Conservation (phyloP, 257 asterid genomes). For the Fraxinus americana region DNA sequence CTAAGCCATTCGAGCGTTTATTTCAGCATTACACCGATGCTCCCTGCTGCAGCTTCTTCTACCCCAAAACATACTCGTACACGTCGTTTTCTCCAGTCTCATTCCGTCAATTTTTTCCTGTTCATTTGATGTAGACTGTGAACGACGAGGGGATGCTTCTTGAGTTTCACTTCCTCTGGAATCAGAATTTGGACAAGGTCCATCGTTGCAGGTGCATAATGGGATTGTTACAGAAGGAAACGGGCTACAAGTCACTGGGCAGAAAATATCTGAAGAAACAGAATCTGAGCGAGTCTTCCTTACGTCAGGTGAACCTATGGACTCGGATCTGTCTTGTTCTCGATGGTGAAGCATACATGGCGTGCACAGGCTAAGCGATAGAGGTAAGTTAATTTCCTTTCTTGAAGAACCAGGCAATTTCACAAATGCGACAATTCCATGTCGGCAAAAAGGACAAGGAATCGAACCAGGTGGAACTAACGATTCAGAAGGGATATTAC, state of each 20-base stretch:
- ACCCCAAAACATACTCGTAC: slow-evolving; percentile 94
- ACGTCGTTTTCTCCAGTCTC: slow-evolving; percentile 74
- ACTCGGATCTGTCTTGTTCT: slow-evolving; percentile 62
- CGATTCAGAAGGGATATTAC: slow-evolving; percentile 70
- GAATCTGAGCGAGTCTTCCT: slow-evolving; percentile 76
- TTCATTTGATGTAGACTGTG: slow-evolving; percentile 51
- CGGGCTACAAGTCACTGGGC: slow-evolving; percentile 92
- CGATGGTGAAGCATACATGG: slow-evolving; percentile 92
- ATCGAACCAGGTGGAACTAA: slow-evolving; percentile 74
- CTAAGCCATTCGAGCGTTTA: slow-evolving; percentile 52
- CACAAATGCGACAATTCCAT: slow-evolving; percentile 58
- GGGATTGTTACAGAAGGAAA: slow-evolving; percentile 90
- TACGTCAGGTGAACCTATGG: slow-evolving; percentile 56
- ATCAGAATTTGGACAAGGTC: slow-evolving; percentile 68
- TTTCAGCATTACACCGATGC: slow-evolving; percentile 91
- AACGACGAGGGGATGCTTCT: slow-evolving; percentile 60
- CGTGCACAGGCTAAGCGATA: slow-evolving; percentile 75
- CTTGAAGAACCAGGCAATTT: slow-evolving; percentile 70
- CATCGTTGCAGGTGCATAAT: slow-evolving; percentile 80
- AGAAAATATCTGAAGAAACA: slow-evolving; percentile 66
- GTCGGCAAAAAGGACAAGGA: slow-evolving; percentile 91
- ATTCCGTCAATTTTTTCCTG: slow-evolving; percentile 59
- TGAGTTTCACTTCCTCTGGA: slow-evolving; percentile 50
- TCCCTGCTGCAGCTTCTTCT: slow-evolving; percentile 97
- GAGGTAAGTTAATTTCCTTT: slow-evolving; percentile 63